Evolutionary conservation across 2,329 filamentous ascomycete species (phyloP), one percentile per base, ranked within the genome.

Genomic region (Ophiostoma novo-ulmi): DNA sequence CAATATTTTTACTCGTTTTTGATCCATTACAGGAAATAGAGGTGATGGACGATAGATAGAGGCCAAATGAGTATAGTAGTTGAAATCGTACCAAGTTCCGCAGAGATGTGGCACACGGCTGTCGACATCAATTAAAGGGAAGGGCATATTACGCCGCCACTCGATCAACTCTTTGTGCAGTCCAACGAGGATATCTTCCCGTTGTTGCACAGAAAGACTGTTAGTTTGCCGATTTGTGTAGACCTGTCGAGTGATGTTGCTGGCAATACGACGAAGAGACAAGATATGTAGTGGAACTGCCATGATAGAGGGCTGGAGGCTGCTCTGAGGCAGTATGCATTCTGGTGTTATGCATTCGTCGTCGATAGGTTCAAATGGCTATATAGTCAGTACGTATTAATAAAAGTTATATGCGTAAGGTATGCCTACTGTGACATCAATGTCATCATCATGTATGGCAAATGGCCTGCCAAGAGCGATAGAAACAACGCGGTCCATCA

Each of bases 401-500:
- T 38, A 7, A 4, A 11, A 38, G 3, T 4, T n/a, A 14, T 8
- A 39, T 13, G 22, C 20, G 17, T n/a, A n/a, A 35, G 31, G 17
- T 7, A 3, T 3, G 26, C 63, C 5, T 39, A 65, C 63, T 36
- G 63, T 22, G 2, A 82, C 77, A 64, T 82, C 80, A 7, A 83
- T 80, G 70, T 83, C 81, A 55, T 82, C 80, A 63, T 83, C 82
- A 31, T 82, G 80, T 3, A 83, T 76, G 2, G 81, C 81, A 73
- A 82, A 83, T 0, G 82, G 81, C 0, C 82, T 77, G 0, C 82
- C 82, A 1, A 83, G 73, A 2, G 81, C 79, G 38, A 80, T 78
- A 6, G 81, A 83, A 5, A 82, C 81, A 1, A 83, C 78, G 1
- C 79, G 79, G 75, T 84, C 82, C 82, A 83, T 83, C 81, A 83